Base-by-base conservation (phyloP, 1,284 basidiomycete species). In the Schizopora paradoxa region DNA sequence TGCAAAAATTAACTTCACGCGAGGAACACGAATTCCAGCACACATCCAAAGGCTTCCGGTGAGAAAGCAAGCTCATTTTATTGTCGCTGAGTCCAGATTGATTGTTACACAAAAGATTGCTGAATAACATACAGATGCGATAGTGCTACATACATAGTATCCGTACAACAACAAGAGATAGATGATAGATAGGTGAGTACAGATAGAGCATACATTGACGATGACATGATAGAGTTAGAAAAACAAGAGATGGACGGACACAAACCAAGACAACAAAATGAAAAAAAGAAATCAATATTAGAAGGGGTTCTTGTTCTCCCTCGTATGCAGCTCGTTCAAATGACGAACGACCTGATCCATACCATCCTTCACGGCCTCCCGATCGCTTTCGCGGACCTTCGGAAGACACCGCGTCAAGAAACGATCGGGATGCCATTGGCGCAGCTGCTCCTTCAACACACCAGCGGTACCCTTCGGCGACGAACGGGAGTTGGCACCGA, bases 311-410 rank as follows among this genome's bases (percentile, higher is more conserved):
- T 21, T 46, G 21, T 31, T 45, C 19, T 49, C 47, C 35, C 47
- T 21, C 7, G 47, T 32, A 31, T 37, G 45, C 26, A 83, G 61
- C 51, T 81, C 76, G 57, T 77, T 81, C 51, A 84, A 61, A 56
- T 67, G 70, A 48, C 80, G 70, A 10, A 68, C 72, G 6, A 75
- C 71, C 33, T 66, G 59, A 19, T 61, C 65, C 2, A 77, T 74
- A 29, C 61, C 59, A 19, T 63, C 63, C 57, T 63, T 60, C 27
- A 70, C 68, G 50, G 50, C 63, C 54, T 67, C 67, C 46, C 63
- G 63, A 18, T 81, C 72, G 8, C 64, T 63, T 18, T 61, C 57
- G 6, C 57, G 54, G 22, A 81, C 68, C 52, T 70, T 75, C 16
- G 60, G 60, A 29, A 77, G 52, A 34, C 73, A 53, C 35, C 66